These are phyloP conservation scores for barley (Hordeum vulgare) DNA, from an alignment of 176 grass and related monocot species.

Conservation along the genomic window DNA sequence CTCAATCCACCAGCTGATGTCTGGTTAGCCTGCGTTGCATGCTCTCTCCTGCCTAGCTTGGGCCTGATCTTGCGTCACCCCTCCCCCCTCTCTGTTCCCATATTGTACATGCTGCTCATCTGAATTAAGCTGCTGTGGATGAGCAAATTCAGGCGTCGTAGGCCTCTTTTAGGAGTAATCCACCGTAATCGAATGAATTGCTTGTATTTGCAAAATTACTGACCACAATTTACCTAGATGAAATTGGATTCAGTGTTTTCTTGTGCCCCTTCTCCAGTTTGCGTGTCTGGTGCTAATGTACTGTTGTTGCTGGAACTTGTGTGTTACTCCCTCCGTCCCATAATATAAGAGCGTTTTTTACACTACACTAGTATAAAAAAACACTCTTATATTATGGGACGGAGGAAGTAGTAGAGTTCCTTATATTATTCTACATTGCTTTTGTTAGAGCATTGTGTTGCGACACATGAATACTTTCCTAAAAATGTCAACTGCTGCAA, in stretches of 20 bases:
- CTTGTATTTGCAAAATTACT: background rate
- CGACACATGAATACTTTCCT: background rate
- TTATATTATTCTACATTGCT: background rate
- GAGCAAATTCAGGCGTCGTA: too few species aligned
- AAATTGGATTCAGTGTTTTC: background rate
- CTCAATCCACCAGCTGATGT: too few species aligned
- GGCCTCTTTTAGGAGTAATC: background rate
- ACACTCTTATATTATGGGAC: too few species aligned
- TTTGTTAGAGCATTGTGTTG: background rate
- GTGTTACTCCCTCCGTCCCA: too few species aligned
- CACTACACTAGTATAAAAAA: too few species aligned
- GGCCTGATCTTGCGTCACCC: too few species aligned
- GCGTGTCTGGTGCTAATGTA: background rate
- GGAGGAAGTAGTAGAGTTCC: background rate
- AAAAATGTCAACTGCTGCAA: background rate
- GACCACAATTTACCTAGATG: background rate
- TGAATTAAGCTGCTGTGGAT: too few species aligned
- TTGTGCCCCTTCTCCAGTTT: background rate
- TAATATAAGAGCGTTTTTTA: too few species aligned
- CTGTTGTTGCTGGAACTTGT: background rate
- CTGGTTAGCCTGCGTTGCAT: too few species aligned
- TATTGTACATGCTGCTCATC: too few species aligned
- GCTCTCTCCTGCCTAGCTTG: too few species aligned
- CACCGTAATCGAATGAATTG: background rate
- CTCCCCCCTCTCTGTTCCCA: too few species aligned